phyloP scores from a whole-genome alignment of 495 filamentous ascomycete genomes.

The Trichoderma reesei region DNA sequence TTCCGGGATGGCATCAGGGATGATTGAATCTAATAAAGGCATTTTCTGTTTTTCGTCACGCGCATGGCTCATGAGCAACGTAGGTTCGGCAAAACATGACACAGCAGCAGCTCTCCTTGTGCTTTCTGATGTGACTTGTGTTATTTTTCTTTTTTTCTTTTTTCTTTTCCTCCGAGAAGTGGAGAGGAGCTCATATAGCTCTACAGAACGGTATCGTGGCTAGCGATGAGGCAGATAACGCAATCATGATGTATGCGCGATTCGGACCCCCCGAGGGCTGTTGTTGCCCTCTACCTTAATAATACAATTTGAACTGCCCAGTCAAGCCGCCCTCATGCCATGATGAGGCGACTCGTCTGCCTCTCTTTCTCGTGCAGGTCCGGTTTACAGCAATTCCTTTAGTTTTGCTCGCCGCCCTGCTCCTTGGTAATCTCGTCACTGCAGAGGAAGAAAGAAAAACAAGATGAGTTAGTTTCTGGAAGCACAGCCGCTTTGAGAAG shows the following conservation, averaged over 20 bases:
- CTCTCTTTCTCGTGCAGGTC: not conserved
- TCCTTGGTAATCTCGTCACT: conserved; percentile 60
- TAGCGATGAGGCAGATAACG: no score
- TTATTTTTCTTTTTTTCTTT: not conserved
- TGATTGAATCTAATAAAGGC: conserved; percentile 7
- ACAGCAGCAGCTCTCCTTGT: not conserved
- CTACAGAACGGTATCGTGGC: not conserved
- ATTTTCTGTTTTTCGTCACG: not conserved
- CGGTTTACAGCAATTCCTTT: conserved; percentile 14
- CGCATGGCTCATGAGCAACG: not conserved
- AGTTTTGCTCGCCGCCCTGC: conserved; percentile 68
- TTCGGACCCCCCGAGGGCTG: not conserved
- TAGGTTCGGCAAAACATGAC: not conserved
- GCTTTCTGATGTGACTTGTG: not conserved
- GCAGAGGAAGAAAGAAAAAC: conserved; percentile 10
- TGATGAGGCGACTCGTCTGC: not conserved
- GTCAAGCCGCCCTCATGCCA: not conserved
- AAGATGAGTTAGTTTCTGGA: not conserved
- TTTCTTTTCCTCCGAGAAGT: not conserved
- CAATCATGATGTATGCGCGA: not conserved
- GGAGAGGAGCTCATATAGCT: conserved; percentile 8
- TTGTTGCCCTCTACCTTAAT: not conserved
- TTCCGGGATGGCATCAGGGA: conserved; percentile 15
- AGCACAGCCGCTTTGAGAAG: not conserved
- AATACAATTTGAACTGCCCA: not conserved